These are phyloP conservation scores for Melanomma pulvis-pyrius DNA, from an alignment of 495 filamentous ascomycete species.

Conservation along the genomic window DNA sequence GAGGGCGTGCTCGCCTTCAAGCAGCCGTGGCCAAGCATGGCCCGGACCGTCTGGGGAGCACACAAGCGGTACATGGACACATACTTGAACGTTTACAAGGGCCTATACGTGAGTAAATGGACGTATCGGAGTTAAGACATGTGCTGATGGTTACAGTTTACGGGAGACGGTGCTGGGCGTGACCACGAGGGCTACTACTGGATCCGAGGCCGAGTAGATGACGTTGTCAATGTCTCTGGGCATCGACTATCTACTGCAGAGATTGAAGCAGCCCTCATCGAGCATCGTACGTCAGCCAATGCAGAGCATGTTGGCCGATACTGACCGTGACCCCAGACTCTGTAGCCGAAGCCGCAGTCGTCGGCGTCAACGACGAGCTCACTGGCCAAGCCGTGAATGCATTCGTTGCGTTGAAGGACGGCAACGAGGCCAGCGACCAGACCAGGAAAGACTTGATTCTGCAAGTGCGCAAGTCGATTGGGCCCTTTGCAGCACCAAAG, in stretches of 20 bases:
- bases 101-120: slow-evolving; percentile 79
- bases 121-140: background rate
- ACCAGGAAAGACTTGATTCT: slow-evolving; percentile 89
- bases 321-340: slow-evolving; percentile 49
- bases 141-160: slow-evolving; percentile 70
- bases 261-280: slow-evolving; percentile 94
- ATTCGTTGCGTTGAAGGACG: slow-evolving; percentile 92
- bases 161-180: slow-evolving; percentile 93
- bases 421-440: slow-evolving; percentile 74
- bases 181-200: slow-evolving; percentile 99
- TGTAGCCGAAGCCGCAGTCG: slow-evolving; percentile 93
- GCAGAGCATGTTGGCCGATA: background rate
- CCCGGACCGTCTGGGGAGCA: slow-evolving; percentile 95
- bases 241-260: slow-evolving; percentile 96
- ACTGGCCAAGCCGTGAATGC: slow-evolving; percentile 97
- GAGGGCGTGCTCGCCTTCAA: slow-evolving; percentile 98
- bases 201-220: slow-evolving; percentile 98
- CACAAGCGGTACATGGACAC: slow-evolving; percentile 99
- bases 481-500: slow-evolving; percentile 96
- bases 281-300: slow-evolving; percentile 65
- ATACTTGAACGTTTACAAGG: slow-evolving; percentile 96
- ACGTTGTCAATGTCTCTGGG: slow-evolving; percentile 96
- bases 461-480: slow-evolving; percentile 95
- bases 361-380: slow-evolving; percentile 89
- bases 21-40: slow-evolving; percentile 98